phyloP scores from a whole-genome alignment of 495 filamentous ascomycete species.

The Penicillium pulvis region DNA sequence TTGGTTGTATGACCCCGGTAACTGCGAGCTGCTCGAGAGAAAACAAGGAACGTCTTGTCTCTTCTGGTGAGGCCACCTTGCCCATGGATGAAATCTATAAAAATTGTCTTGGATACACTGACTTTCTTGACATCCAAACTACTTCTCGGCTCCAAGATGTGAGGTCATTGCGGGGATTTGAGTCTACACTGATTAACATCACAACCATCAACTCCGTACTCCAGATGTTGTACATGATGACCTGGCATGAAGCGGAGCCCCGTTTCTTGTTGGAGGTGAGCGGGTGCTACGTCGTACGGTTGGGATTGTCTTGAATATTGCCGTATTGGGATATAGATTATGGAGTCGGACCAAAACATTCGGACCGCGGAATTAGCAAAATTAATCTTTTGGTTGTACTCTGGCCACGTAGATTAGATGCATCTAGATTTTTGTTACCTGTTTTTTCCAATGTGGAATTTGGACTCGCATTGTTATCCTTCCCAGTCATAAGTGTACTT shows the following conservation, averaged over 20 bases:
- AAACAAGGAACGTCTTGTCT: neutral
- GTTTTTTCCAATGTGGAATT: too few relatives aligned
- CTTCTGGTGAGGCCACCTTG: neutral
- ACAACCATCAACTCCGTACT: neutral
- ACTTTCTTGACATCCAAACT: neutral
- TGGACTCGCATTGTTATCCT: too few relatives aligned
- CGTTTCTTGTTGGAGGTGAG: neutral
- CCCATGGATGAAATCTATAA: neutral
- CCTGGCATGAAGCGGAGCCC: neutral
- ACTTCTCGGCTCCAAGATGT: neutral
- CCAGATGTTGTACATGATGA: constrained; percentile 1
- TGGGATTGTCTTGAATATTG: neutral
- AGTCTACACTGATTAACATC: neutral
- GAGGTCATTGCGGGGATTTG: neutral
- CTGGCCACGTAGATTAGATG: too few relatives aligned
- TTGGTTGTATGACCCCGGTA: neutral
- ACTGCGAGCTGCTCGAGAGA: neutral
- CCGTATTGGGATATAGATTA: neutral
- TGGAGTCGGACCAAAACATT: neutral
- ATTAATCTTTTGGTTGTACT: neutral
- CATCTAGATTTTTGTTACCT: too few relatives aligned
- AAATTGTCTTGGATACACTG: neutral
- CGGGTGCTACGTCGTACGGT: neutral
- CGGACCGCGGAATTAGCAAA: neutral
- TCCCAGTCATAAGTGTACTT: too few relatives aligned